A percentile compares a stretch with the other conserved stretches of the same genome.
Evolutionary conservation across 305 asterid species (phyloP).

Genomic region (Stenogyne calaminthoides): DNA sequence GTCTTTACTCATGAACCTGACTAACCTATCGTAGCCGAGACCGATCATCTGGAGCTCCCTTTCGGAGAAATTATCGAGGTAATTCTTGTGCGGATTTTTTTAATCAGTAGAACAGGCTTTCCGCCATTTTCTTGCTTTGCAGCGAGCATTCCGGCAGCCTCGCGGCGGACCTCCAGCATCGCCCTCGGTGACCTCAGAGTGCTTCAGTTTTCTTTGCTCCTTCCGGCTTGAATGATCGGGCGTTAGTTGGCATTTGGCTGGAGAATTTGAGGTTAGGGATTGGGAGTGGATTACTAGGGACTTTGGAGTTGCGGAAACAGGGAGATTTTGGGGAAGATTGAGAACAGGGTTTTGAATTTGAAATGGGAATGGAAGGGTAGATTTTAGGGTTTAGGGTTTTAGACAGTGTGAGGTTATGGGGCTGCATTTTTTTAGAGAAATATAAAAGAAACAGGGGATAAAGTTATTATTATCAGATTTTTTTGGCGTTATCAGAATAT

Average conservation of each 20-base stretch:
- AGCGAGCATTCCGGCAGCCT: constrained; percentile 73
- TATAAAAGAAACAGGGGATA: background rate
- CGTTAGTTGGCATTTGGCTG: constrained; percentile 44
- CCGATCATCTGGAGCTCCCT: constrained; percentile 96
- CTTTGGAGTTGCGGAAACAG: constrained; percentile 27
- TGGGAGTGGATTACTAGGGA: constrained; percentile 37
- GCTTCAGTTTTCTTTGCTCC: constrained; percentile 69
- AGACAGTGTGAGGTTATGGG: constrained; percentile 47
- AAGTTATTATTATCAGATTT: background rate
- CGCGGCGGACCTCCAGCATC: constrained; percentile 64
- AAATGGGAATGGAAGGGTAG: constrained; percentile 24
- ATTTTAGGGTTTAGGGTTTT: constrained; percentile 63
- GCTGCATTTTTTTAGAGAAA: constrained; percentile 47
- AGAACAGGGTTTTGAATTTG: constrained; percentile 51
- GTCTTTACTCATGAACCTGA: constrained; percentile 86
- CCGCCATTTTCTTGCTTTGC: constrained; percentile 63
- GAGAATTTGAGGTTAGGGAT: constrained; percentile 3
- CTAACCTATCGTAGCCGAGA: constrained; percentile 86
- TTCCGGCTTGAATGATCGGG: constrained; percentile 71
- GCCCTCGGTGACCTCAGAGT: constrained; percentile 74
- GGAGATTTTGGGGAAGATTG: constrained; percentile 19
- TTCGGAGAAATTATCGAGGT: constrained; percentile 78
- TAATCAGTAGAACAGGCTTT: constrained; percentile 74
- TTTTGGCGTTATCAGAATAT: too few relatives aligned
- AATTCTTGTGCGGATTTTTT: constrained; percentile 83